Conservation (phyloP, 148 eudicot species). For the Rhododendron simsii region DNA sequence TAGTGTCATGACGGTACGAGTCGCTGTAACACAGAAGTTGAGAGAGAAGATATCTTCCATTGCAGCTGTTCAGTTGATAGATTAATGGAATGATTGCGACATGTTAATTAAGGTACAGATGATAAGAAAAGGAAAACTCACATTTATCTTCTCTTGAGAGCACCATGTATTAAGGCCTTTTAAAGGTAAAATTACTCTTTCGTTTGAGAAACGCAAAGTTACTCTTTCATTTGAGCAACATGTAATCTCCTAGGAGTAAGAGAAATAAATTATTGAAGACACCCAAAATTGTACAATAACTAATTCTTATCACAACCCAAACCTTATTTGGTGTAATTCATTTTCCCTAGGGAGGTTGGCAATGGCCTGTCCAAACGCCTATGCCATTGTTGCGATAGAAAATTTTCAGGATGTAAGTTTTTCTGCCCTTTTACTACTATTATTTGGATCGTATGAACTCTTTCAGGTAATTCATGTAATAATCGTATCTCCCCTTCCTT, state of each 20-base stretch:
- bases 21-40: slow-evolving; percentile 83
- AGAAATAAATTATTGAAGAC: neutral
- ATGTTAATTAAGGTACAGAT: slow-evolving; percentile 8
- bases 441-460: no score
- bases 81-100: slow-evolving; percentile 17
- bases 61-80: slow-evolving; percentile 82
- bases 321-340: no score
- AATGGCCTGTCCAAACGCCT: no score
- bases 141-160: slow-evolving; percentile 18
- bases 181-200: neutral
- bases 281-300: no score
- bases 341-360: no score
- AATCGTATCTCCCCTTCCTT: no score
- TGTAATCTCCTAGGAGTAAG: no score
- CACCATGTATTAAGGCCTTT: neutral
- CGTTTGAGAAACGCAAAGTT: neutral
- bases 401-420: no score
- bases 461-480: no score
- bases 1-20: slow-evolving; percentile 91
- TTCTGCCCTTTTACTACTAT: no score
- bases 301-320: no score
- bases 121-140: slow-evolving; percentile 20
- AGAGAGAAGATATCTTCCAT: slow-evolving; percentile 82
- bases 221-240: neutral
- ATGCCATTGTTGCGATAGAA: no score